Evolutionary conservation across 208 protist species (phyloP).

Genomic region (Polymyxa betae): DNA sequence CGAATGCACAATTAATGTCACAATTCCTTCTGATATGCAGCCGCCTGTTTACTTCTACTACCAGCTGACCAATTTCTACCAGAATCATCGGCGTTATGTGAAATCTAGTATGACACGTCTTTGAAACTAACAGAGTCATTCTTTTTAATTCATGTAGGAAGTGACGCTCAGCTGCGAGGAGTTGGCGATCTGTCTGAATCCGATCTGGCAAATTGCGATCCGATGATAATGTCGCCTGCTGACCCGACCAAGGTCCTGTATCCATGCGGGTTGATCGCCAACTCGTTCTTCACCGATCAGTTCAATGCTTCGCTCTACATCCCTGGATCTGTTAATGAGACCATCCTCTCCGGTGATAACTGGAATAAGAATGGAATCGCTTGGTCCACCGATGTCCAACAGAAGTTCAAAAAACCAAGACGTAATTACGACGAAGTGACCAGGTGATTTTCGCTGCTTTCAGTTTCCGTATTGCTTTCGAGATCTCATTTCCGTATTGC

Average conservation of each 20-base stretch:
- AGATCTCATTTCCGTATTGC: background rate
- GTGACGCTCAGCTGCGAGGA: background rate
- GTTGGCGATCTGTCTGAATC: background rate
- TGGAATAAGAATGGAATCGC: conserved; percentile 52
- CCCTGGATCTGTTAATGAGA: background rate
- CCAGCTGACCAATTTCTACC: conserved; percentile 93
- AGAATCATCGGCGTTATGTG: conserved; percentile 93
- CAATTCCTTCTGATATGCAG: conserved; percentile 69
- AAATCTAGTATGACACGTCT: background rate
- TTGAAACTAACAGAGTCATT: background rate
- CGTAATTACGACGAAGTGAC: background rate
- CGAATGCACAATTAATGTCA: conserved; percentile 61
- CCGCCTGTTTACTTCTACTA: conserved; percentile 95
- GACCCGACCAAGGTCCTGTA: conserved; percentile 77
- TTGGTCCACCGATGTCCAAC: conserved; percentile 19
- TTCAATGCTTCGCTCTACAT: conserved; percentile 19
- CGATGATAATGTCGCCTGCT: background rate
- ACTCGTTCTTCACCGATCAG: conserved; percentile 93
- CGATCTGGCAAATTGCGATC: background rate
- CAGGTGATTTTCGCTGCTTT: background rate
- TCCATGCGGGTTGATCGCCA: conserved; percentile 93
- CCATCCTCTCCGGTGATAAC: background rate
- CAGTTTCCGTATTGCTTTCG: background rate
- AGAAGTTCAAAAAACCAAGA: conserved; percentile 9
- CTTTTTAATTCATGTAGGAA: background rate